Evolutionary conservation across 139 green algal genomes (phyloP), one percentile per base, ranked within the genome.

Genomic region (Zygnema circumcarinatum): DNA sequence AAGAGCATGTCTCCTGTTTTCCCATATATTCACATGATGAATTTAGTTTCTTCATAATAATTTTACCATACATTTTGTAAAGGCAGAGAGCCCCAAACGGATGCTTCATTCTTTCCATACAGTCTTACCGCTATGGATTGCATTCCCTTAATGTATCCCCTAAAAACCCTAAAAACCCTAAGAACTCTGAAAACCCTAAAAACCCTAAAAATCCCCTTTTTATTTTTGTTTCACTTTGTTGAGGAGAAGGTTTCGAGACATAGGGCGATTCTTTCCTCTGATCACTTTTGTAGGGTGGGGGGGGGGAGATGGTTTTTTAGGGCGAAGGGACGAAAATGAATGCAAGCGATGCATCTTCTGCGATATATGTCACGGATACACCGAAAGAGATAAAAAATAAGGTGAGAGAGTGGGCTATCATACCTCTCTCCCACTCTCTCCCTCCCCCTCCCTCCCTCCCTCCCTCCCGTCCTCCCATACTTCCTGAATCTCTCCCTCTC

Each of bases 251-350:
- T 62, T 16, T 25, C 16, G 7, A 62, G 16, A 62, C 47, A 62
- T n/a, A n/a, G n/a, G n/a, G n/a, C n/a, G n/a, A n/a, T n/a, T n/a
- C n/a, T n/a, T n/a, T n/a, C n/a, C n/a, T n/a, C n/a, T n/a, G 47
- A 62, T 25, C 47, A 62, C 47, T 62, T 16, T 25, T 62, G 47
- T 7, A 62, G 47, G 16, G 47, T 16, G 16, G 47, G 7, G 7
- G 16, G 16, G 7, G 16, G 16, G 16, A 62, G 7, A 62, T 62
- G 47, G 47, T 62, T 62, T 62, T 62, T 62, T 95, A 99, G 94
- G 97, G 97, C n/a, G 96, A 98, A 88, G 96, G 83, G 83, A 96
- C 96, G 72, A 99, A 99, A 92, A 99, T 99, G 97, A 96, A 90
- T 68, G 96, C 97, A 2, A 95, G 88, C 67, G 95, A 98, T 86